Evolutionary conservation across 1,139 yeast species (phyloP), one percentile per base, ranked within the genome.

Genomic region (Pichia sp.): DNA sequence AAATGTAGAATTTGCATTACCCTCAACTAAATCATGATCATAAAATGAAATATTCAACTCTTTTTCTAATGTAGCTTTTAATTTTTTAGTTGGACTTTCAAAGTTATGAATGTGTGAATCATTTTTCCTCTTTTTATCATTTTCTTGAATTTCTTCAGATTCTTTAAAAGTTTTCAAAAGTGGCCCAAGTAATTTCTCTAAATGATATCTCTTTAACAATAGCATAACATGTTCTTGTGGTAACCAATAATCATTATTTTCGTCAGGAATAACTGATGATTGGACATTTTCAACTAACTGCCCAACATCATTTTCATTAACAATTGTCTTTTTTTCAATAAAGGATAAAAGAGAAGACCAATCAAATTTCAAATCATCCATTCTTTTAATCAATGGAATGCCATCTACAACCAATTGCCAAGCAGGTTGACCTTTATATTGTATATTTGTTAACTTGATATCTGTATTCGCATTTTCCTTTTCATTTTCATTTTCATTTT

Each of bases 151-250:
- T 5, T 16, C 27, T 18, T 6, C 15, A 15, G 16, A 14, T 13
- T 28, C 32, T 16, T n/a, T n/a, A n/a, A n/a, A n/a, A n/a, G 31
- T 21, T 5, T 8, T 21, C 5, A 86, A 72, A 35, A 87, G 68
- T 1, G 93, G 89, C 49, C 66, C 65, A 47, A 86, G 60, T 13
- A 70, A 63, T 1, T 81, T 86, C 50, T 70, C 77, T 1, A 86
- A 83, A 2, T 74, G 76, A 54, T 80, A 82, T 50, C 75, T 74
- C 38, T 69, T 70, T 34, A 88, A 78, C 16, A 85, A 65, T 7
- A 72, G 70, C 1, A 72, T 73, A 0, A 89, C 86, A 25, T 82
- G 64, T 22, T 74, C 72, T 47, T 75, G 66, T 0, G 96, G 94
- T 19, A 88, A 82, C 87, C 96, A 91, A 0, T 26, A 19, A 27